Evolutionary conservation across 1,284 basidiomycete species (phyloP).

Genomic region (Ustilago vetiveriae): DNA sequence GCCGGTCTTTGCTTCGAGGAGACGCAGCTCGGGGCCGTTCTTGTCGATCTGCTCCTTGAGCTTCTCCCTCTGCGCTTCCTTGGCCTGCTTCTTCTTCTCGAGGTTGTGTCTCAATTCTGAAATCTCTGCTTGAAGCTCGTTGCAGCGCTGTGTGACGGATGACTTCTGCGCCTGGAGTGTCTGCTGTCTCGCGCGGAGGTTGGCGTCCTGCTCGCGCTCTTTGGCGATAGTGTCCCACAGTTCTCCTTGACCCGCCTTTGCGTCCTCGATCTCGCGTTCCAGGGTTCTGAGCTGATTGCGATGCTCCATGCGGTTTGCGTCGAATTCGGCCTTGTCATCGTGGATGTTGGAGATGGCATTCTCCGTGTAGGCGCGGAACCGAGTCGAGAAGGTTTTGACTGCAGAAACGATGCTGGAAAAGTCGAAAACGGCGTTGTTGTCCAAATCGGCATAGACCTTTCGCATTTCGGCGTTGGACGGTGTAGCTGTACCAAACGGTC

Average conservation of each 20-base stretch:
- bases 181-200: slow-evolving; percentile 47
- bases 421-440: slow-evolving; percentile 53
- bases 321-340: slow-evolving; percentile 51
- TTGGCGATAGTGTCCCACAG: slow-evolving; percentile 59
- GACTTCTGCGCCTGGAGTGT: slow-evolving; percentile 49
- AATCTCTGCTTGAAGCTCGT: slow-evolving; percentile 51
- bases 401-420: slow-evolving; percentile 50
- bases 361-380: slow-evolving; percentile 55
- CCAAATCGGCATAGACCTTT: slow-evolving; percentile 42
- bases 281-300: slow-evolving; percentile 45
- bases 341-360: slow-evolving; percentile 53
- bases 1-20: slow-evolving; percentile 51
- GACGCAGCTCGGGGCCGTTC: slow-evolving; percentile 54
- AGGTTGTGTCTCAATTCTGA: slow-evolving; percentile 47
- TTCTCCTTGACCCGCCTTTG: slow-evolving; percentile 50
- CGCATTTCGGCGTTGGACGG: slow-evolving; percentile 47
- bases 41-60: slow-evolving; percentile 50
- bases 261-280: slow-evolving; percentile 54
- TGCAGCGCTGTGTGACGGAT: slow-evolving; percentile 49
- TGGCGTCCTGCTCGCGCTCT: slow-evolving; percentile 52
- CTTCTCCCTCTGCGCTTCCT: slow-evolving; percentile 39
- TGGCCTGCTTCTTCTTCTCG: slow-evolving; percentile 44
- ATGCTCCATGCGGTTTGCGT: slow-evolving; percentile 47
- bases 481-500: slow-evolving; percentile 29
- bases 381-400: slow-evolving; percentile 44